Evolutionary conservation across 768 basidiomycete species (phyloP), one percentile per base, ranked within the genome.

Genomic region (Phaffia tasmanica): DNA sequence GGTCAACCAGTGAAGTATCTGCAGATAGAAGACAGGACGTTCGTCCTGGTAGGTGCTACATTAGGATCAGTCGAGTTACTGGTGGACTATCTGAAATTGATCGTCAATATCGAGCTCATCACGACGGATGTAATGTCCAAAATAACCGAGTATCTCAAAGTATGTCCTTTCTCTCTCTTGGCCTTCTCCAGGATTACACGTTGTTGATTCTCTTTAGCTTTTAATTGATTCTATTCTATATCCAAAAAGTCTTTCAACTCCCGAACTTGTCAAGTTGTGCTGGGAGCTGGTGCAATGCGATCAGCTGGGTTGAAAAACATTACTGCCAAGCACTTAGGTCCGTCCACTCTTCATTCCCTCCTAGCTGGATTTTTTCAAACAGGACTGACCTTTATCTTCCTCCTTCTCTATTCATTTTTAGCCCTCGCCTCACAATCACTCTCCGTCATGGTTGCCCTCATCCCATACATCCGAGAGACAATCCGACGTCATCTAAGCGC

Each of bases 241-340:
- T 27, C 9, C 23, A n/a, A 4, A 15, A 63, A 81, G 79, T 86
- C 92, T 30, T 98, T 94, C 80, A 99, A 99, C 76, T 98, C 94
- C 35, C 80, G 95, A 71, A 94, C 91, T 1, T 99, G 95, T 77
- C 95, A 98, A 75, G 93, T 98, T 55, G 95, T 99, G 0, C 81
- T 99, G 11, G 95, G 95, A 3, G 95, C 95, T 11, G 95, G 95
- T 18, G 95, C 95, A n/a, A 97, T 98, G 93, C 82, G 92, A 53
- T 92, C 89, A 21, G 95, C 95, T 23, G 95, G 95, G 7, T 78
- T 99, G 72, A 97, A 89, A 78, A 94, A 98, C 74, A 99, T 99
- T 74, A 97, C 95, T 0, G 95, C 95, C 50, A 95, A 91, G 76
- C 94, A 99, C 79, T 81, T 99, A 27, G 92, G 91, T 89, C 70